These are phyloP conservation scores for Trypanosoma grayi DNA, from an alignment of 208 protist genomes.

Conservation along the genomic window DNA sequence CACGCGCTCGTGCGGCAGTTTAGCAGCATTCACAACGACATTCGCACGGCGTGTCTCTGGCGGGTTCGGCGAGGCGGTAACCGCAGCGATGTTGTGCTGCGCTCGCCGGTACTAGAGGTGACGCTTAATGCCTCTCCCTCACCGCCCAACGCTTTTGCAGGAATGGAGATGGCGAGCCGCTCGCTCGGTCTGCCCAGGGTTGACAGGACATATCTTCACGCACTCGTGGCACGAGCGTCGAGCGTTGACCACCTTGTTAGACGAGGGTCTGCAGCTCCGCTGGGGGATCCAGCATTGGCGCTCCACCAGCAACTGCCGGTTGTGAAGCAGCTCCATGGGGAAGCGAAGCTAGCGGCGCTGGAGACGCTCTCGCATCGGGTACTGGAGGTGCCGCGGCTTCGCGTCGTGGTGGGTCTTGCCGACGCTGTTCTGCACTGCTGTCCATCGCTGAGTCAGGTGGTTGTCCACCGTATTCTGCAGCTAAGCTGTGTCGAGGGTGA, in stretches of 20 bases:
- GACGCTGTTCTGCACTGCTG: slow-evolving; percentile 14
- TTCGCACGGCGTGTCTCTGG: slow-evolving; percentile 14
- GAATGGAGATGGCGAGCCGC: slow-evolving; percentile 8
- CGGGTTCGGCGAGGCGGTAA: slow-evolving; percentile 3
- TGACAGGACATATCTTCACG: slow-evolving; percentile 5
- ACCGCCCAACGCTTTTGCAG: slow-evolving; percentile 7
- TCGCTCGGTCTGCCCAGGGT: neutral
- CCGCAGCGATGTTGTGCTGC: neutral
- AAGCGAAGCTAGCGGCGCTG: slow-evolving; percentile 4
- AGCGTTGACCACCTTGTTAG: too few relatives aligned
- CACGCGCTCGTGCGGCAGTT: slow-evolving; percentile 7
- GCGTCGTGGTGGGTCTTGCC: slow-evolving; percentile 1
- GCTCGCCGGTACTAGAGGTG: neutral
- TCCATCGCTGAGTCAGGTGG: slow-evolving; percentile 12
- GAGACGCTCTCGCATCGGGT: slow-evolving; percentile 10
- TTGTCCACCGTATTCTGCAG: slow-evolving; percentile 23
- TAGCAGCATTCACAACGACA: slow-evolving; percentile 10
- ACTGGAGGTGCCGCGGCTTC: slow-evolving; percentile 8
- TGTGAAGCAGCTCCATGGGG: slow-evolving; percentile 3
- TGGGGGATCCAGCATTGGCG: neutral
- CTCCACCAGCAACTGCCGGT: slow-evolving; percentile 18
- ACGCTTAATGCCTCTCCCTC: neutral
- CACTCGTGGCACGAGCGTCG: slow-evolving; percentile 6
- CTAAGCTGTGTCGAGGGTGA: neutral
- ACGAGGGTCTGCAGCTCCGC: neutral